Evolutionary conservation across 371 early-diverging fungal species (phyloP), one percentile per base, ranked within the genome.

Genomic region (Blyttiomyces sp.): DNA sequence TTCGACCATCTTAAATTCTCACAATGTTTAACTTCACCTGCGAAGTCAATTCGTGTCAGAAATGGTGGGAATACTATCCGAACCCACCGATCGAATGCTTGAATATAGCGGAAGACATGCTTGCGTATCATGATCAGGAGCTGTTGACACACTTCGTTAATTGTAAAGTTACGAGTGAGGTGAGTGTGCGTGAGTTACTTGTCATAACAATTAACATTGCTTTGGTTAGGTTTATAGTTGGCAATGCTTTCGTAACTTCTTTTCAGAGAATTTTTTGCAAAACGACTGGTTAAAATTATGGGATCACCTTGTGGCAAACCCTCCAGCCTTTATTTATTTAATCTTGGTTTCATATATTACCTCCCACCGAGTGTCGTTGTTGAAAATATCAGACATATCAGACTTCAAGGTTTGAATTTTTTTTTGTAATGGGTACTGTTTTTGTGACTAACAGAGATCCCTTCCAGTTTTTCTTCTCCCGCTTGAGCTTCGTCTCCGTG

Each of bases 1-100:
- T 69, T 21, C 9, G 24, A 31, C 13, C 33, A 11, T 32, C 45
- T 54, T 6, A 46, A 2, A n/a, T 52, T 61, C 32, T 17, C 36
- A 21, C 16, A 17, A 48, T 58, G 7, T 43, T 34, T 57, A 16
- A 49, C 26, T 13, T 2, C 34, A n/a, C 17, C 17, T 30, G 9
- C 23, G 19, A 49, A 73, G 73, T 69, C 7, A 83, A 83, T 57
- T 83, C 75, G 76, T 81, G 82, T 52, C 82, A 83, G 58, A 80
- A 82, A 36, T 83, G 84, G 84, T 83, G 80, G 80, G 82, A 83
- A n/a, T 83, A 80, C 59, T 79, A 69, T 64, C 84, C 84, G 1
- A 77, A 80, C 55, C 80, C 84, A 3, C 84, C 84, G 0, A 46
- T 83, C 6, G 80, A 82, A 44, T 63, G 63, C 19, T 70, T 83